Base-by-base conservation (phyloP, 768 basidiomycete species). In the Suillus luteus region DNA sequence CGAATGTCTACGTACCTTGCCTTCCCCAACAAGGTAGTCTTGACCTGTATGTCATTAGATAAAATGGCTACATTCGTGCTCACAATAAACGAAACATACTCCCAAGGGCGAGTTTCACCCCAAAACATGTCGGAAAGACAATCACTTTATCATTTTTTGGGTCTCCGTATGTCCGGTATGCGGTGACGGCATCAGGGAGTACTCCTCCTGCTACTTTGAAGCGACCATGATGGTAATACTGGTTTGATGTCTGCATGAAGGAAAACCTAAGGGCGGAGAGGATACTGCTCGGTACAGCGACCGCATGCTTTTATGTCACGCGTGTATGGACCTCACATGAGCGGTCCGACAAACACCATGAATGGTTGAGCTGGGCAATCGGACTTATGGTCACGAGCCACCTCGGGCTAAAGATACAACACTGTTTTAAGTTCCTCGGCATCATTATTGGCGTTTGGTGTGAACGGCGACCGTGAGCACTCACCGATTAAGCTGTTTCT, bases 81-180 rank as follows among this genome's bases (percentile, higher is more conserved):
- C 44, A 35, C 19, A 27, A 57, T 43, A 31, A 54, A 40, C n/a
- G 54, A 40, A 41, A 74, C 81, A 63, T 66, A 84, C 85, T 78
- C 67, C 83, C 83, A 5, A 71, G 62, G 55, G 67, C 66, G 38
- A 87, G 76, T 48, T 81, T 81, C 22, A 72, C 84, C 0, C 84
- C 84, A 68, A 83, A 86, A 66, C 81, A 85, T 9, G 84, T 84
- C 9, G 85, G 84, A 68, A 83, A 85, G 11, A 86, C 83, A 40
- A 85, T 79, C 12, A 70, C 55, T 65, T 85, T 86, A 5, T 85
- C 85, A 55, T 83, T 85, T 4, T 71, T 69, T 0, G 79, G 77
- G 64, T 82, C 73, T 11, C 85, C 85, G 69, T 84, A 85, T 8
- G 83, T 83, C 43, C 83, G 77, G 68, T 83, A 87, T 31, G 85